Evolutionary conservation across 148 eudicot genomes (phyloP), one percentile per base, ranked within the genome.

Genomic region (Beta vulgaris): DNA sequence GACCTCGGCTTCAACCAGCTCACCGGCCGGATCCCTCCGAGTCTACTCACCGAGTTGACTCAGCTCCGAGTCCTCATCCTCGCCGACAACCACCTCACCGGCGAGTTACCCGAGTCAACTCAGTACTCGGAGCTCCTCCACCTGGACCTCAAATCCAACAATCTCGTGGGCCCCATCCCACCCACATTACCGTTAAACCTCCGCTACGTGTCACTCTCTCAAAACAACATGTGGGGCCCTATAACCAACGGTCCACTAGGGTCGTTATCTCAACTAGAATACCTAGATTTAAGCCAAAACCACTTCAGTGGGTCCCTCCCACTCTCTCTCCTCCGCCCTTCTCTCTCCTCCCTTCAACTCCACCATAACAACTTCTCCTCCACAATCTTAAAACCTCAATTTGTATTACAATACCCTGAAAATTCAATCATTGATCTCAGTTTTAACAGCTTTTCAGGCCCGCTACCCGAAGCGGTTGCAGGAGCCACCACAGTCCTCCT

Each of bases 251-350:
- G 83, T 1, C 68, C 35, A 10, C 40, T 80, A 34, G 58, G 67
- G 13, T 44, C 88, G 31, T 81, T 82, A 26, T 66, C 84, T 36
- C 76, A 87, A 23, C 82, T 90, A 79, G 85, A 72, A 54, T 86
- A 87, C 82, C 78, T 89, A 74, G 97, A 91, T 75, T 81, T 91
- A 25, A 86, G 93, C 84, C 70, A 78, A 76, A 91, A 91, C 85
- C 62, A 40, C 2, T 85, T 89, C 62, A 83, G 85, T 81, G 97
- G 97, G 85, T 11, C 86, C 77, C 75, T 91, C 71, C 97, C 97
- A 0, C 0, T 35, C 13, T 53, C 77, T 12, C 79, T 91, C 68
- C 78, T 89, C 68, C 85, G 81, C 0, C 76, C 85, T 12, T 49
- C 81, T 1, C 77, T 91, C 44, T 61, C 88, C 18, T 67, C 89